A percentile compares a stretch with the other conserved stretches of the same genome.
Evolutionary conservation across 2,329 filamentous ascomycete species (phyloP).

Genomic region (Cadophora gregata): DNA sequence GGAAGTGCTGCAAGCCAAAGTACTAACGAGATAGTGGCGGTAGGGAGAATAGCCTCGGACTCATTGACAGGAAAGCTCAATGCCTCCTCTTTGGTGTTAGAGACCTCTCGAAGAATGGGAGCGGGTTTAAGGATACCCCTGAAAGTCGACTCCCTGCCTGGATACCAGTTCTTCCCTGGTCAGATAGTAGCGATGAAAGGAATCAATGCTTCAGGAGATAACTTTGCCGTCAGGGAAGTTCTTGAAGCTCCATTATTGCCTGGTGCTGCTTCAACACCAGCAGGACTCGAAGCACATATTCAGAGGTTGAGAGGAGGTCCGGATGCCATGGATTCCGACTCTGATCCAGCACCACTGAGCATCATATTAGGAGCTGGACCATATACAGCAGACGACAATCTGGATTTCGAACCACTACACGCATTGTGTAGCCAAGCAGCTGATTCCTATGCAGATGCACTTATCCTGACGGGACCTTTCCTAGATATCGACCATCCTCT

Average conservation of each 20-base stretch:
- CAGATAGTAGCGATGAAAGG: conserved; percentile 90
- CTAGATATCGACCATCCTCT: conserved; percentile 90
- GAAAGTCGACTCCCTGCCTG: conserved; percentile 71
- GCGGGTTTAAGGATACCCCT: conserved; percentile 83
- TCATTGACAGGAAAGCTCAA: conserved; percentile 86
- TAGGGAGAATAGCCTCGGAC: conserved; percentile 91
- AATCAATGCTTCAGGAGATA: conserved; percentile 83
- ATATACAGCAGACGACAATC: conserved; percentile 90
- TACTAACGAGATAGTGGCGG: conserved; percentile 84
- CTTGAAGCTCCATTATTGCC: conserved; percentile 77
- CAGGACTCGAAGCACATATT: conserved; percentile 70
- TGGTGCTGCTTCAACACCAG: conserved; percentile 72
- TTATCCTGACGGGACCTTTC: conserved; percentile 87
- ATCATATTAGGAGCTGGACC: conserved; percentile 83
- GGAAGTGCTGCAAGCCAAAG: conserved; percentile 86
- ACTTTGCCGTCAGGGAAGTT: conserved; percentile 81
- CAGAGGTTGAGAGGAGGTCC: conserved; percentile 70
- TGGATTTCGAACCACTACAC: conserved; percentile 87
- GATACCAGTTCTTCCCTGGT: conserved; percentile 89
- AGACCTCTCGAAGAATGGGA: conserved; percentile 84
- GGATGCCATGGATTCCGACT: conserved; percentile 66
- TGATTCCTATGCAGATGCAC: conserved; percentile 74
- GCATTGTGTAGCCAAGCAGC: conserved; percentile 80
- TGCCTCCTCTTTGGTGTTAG: conserved; percentile 81
- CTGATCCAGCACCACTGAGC: conserved; percentile 69